Percentiles rank a stretch among this genome's conserved stretches.
phyloP scores from a whole-genome alignment of 306 rosid genomes.

The Acacia acuminata region DNA sequence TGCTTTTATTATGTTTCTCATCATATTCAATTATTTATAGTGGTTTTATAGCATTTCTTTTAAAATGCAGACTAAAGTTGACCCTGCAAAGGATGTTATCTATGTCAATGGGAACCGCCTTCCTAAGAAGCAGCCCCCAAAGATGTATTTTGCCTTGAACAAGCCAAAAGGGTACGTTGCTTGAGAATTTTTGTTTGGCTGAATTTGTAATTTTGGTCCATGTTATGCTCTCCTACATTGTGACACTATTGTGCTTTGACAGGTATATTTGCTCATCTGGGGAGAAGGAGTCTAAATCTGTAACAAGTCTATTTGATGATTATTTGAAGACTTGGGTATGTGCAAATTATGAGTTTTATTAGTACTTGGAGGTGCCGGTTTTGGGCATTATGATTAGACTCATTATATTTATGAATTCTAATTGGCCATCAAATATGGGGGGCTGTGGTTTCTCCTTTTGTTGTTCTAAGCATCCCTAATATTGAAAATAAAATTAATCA shows the following conservation, averaged over 20 bases:
- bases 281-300: conserved; percentile 77
- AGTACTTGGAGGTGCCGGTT: neutral
- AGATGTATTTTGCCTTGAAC: conserved; percentile 90
- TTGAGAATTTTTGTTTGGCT: conserved; percentile 8
- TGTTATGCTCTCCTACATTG: neutral
- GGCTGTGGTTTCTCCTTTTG: conserved; percentile 15
- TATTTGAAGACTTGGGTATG: conserved; percentile 78
- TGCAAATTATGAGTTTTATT: conserved; percentile 14
- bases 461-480: neutral
- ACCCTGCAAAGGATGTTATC: conserved; percentile 81
- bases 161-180: conserved; percentile 91
- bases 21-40: neutral
- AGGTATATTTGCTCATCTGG: conserved; percentile 93
- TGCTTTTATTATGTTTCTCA: neutral
- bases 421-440: neutral
- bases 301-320: conserved; percentile 69
- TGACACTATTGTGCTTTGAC: conserved; percentile 26
- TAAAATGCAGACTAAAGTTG: conserved; percentile 72
- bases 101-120: conserved; percentile 92
- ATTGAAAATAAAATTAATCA: neutral
- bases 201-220: conserved; percentile 22
- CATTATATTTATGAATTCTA: neutral
- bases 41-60: neutral
- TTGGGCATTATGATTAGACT: neutral
- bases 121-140: conserved; percentile 86